Evolutionary conservation across 345 rosid species (phyloP).

Genomic region (Fremontodendron californicum): DNA sequence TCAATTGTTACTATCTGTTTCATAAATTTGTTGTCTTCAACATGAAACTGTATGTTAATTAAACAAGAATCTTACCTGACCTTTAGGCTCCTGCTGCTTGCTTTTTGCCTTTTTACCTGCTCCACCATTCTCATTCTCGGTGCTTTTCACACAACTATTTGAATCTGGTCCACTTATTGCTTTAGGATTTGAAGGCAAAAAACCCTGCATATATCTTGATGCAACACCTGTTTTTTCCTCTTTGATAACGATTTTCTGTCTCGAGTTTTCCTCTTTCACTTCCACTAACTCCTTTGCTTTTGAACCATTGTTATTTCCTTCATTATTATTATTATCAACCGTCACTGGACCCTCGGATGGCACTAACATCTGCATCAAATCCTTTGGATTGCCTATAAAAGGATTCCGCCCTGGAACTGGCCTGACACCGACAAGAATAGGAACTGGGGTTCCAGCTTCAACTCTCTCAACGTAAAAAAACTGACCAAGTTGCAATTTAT

Average conservation of each 20-base stretch:
- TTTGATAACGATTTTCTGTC: constrained; percentile 67
- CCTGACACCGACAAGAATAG: constrained; percentile 71
- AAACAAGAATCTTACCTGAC: constrained; percentile 52
- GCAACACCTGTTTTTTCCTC: constrained; percentile 77
- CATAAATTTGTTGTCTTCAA: not conserved
- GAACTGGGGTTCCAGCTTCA: constrained; percentile 75
- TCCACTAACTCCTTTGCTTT: constrained; percentile 34
- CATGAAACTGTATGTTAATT: not conserved
- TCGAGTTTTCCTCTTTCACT: constrained; percentile 42
- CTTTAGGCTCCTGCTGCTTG: constrained; percentile 46
- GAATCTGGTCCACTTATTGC: constrained; percentile 38
- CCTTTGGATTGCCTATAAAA: constrained; percentile 82
- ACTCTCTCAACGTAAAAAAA: constrained; percentile 79
- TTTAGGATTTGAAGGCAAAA: constrained; percentile 36
- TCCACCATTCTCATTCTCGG: constrained; percentile 29
- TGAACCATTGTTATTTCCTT: constrained; percentile 24
- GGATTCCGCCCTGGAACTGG: constrained; percentile 80
- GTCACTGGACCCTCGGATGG: constrained; percentile 47
- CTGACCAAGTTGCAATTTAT: constrained; percentile 80
- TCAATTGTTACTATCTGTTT: not conserved
- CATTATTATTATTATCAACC: constrained; percentile 28
- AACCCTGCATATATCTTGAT: constrained; percentile 83
- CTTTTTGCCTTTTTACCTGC: constrained; percentile 45
- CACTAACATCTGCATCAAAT: constrained; percentile 83
- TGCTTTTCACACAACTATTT: constrained; percentile 35